These are phyloP conservation scores for Neurospora intermedia DNA, from an alignment of 495 filamentous ascomycete genomes.

Conservation along the genomic window DNA sequence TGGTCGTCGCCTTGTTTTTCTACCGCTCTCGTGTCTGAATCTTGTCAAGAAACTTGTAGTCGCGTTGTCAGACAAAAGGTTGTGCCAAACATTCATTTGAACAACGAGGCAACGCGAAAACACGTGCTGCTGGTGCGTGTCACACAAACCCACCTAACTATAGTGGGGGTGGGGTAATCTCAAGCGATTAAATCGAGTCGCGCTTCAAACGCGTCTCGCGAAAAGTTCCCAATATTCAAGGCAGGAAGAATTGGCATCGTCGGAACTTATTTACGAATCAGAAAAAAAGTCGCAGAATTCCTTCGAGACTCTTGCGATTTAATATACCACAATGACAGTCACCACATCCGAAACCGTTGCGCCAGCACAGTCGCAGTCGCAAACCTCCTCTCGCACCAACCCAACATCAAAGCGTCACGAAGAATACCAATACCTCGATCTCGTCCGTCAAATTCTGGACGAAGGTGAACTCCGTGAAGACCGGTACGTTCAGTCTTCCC, in stretches of 20 bases:
- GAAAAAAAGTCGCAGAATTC: not conserved
- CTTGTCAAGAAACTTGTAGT: not conserved
- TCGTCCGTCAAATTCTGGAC: slow-evolving; percentile 21
- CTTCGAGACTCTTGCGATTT: not conserved
- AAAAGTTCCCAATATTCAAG: not conserved
- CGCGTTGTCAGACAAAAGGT: not conserved
- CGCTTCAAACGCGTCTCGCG: not conserved
- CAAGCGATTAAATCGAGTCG: not conserved
- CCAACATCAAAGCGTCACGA: slow-evolving; percentile 11
- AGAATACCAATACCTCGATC: slow-evolving; percentile 23
- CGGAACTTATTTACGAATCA: not conserved
- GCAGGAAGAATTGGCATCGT: not conserved
- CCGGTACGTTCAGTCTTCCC: slow-evolving; percentile 8
- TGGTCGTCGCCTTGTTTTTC: too few relatives aligned
- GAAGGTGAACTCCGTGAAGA: slow-evolving; percentile 21
- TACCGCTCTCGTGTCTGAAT: not conserved
- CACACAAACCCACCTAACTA: not conserved
- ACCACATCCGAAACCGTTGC: not conserved
- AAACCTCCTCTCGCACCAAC: not conserved
- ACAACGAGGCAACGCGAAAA: not conserved
- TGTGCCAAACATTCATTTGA: not conserved
- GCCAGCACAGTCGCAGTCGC: not conserved
- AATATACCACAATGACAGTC: slow-evolving; percentile 6
- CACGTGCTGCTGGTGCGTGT: not conserved
- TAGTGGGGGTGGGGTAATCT: not conserved